Base-by-base conservation (phyloP, 1,284 basidiomycete genomes). In the Lentinula novae-zelandiae region DNA sequence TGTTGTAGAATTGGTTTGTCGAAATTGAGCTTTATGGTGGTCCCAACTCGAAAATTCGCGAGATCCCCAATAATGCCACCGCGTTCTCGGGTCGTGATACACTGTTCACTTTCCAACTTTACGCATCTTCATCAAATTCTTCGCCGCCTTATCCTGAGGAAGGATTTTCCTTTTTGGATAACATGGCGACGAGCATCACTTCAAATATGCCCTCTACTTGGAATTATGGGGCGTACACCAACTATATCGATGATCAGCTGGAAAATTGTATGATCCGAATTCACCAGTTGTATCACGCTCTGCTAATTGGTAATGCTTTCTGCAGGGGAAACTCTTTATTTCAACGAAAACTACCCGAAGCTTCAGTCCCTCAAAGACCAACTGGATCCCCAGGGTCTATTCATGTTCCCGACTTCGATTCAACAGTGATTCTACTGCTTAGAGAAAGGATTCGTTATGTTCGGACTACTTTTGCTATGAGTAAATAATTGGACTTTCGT, bases 21-120 rank as follows among this genome's bases (percentile, higher is more conserved):
- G 65, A 71, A 58, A 58, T 68, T 13, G 68, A 70, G 36, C 64
- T 69, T 7, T 70, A 66, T 52, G 70, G 70, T 31, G 70, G 70
- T 2, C 44, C 63, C 4, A 69, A 69, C 61, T 69, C 67, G 27
- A 64, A 65, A 40, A 70, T 71, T 46, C 67, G 66, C 49, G 20
- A 60, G 0, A 65, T 70, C 27, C 49, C 63, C 10, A 42, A 53
- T 22, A 61, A 67, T 36, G 61, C 12, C 63, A 76, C 59, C 58
- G 69, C 57, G 67, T 79, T 70, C 49, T 67, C 56, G 13, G 63
- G 67, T 33, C 65, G 70, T 3, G 62, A 65, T 57, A 62, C 66
- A 2, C 48, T 68, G 52, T 70, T 69, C 63, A 70, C 67, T 12
- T 64, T 67, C 44, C 71, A 72, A 54, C 62, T 72, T 40, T 70